Evolutionary conservation across 2,329 filamentous ascomycete genomes (phyloP), one percentile per base, ranked within the genome.

Genomic region (Pseudocercospora musae): DNA sequence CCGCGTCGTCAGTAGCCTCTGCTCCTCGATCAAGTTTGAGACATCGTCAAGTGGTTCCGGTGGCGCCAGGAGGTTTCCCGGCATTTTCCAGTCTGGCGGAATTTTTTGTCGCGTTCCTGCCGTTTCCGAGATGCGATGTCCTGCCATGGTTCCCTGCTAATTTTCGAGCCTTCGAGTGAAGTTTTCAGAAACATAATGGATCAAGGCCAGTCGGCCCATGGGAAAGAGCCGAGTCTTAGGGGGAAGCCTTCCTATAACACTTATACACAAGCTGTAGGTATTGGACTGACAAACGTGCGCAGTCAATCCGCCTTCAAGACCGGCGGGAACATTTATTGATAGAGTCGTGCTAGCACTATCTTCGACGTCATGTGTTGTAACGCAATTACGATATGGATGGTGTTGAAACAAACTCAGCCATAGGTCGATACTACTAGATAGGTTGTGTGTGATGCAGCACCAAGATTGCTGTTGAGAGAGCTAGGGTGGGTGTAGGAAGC

Each of bases 21-120:
- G 63, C 13, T 42, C 50, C 6, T 52, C n/a, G 1, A 62, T 55
- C 52, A 66, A 65, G 2, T 52, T 46, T 9, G 56, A 62, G 4
- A 78, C 71, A 0, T 73, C 18, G 0, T 72, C 80, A 20, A 87
- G 73, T 4, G 87, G 70, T 52, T 76, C 75, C 15, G 78, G 75
- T 1, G 84, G 84, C 52, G 83, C 75, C n/a, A 84, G 76, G 8
- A 57, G 74, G 29, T 27, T 23, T 11, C 62, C 62, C 18, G 58
- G 73, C 50, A 64, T 68, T 8, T 69, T 75, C 79, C 80, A 83
- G 68, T 75, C 74, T 42, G 70, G 63, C 1, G 80, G 80, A 59
- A 82, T 80, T 75, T 70, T 11, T 71, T 65, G 20, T 62, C 67
- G 7, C 78, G 78, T 63, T 81, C 73, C 25, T 75, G 73, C 62